These are phyloP conservation scores for Penicillium vulpinum DNA, from an alignment of 2,329 filamentous ascomycete genomes.

Conservation along the genomic window DNA sequence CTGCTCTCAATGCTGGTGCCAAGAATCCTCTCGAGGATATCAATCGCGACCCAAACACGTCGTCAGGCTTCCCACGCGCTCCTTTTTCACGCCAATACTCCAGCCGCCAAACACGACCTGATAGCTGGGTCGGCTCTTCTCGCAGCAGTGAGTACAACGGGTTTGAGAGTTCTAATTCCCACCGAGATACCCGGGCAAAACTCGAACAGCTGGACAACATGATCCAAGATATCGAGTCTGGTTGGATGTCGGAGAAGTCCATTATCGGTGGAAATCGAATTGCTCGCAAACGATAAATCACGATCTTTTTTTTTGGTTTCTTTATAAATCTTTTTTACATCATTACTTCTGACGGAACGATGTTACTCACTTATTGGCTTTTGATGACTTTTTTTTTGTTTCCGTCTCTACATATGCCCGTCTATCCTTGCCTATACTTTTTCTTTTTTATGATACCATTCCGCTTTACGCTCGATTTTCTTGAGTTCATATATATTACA, in stretches of 20 bases:
- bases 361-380: neutral
- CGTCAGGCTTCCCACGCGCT: conserved; percentile 23
- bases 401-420: neutral
- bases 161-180: conserved; percentile 22
- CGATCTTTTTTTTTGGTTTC: neutral
- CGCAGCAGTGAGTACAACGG: conserved; percentile 30
- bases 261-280: conserved; percentile 14
- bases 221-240: conserved; percentile 35
- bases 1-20: conserved; percentile 40
- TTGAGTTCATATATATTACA: neutral
- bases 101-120: conserved; percentile 21
- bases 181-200: conserved; percentile 23
- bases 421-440: conserved; percentile 1
- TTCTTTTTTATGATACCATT: conserved; percentile 25
- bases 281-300: conserved; percentile 12
- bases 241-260: conserved; percentile 34
- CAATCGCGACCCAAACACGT: conserved; percentile 22
- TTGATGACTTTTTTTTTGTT: neutral
- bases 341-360: neutral
- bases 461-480: conserved; percentile 5
- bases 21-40: conserved; percentile 33
- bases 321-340: neutral
- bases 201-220: conserved; percentile 34
- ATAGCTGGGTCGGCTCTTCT: conserved; percentile 34
- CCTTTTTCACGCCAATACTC: conserved; percentile 18